These are phyloP conservation scores for Pseudophaeomoniella oleicola DNA, from an alignment of 2,329 filamentous ascomycete species.

Conservation along the genomic window DNA sequence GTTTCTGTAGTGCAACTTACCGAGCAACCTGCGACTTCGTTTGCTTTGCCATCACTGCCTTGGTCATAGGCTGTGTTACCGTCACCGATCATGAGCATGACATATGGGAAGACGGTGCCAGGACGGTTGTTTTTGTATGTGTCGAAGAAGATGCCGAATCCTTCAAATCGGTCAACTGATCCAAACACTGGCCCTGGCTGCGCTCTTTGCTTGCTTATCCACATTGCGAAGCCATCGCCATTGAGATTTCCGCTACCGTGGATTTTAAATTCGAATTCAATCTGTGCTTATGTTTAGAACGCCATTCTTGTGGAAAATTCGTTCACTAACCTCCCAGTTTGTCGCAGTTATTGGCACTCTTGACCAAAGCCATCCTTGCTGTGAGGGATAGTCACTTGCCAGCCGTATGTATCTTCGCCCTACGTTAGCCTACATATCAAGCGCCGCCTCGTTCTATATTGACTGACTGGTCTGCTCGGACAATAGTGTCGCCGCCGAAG, in stretches of 20 bases:
- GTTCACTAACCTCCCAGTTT: conserved; percentile 80
- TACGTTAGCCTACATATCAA: conserved; percentile 12
- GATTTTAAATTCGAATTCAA: conserved; percentile 91
- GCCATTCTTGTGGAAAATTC: no score
- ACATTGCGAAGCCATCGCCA: conserved; percentile 94
- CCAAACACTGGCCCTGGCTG: conserved; percentile 76
- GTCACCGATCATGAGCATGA: conserved; percentile 97
- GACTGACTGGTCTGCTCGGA: conserved; percentile 50
- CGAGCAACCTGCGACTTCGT: conserved; percentile 88
- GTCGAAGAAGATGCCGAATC: conserved; percentile 88
- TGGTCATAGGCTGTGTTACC: conserved; percentile 83
- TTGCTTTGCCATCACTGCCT: conserved; percentile 82
- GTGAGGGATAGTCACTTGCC: conserved; percentile 77
- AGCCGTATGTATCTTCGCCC: conserved; percentile 69
- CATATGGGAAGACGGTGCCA: conserved; percentile 87
- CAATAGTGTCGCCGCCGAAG: conserved; percentile 88
- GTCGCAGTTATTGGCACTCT: conserved; percentile 89
- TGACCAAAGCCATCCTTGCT: conserved; percentile 87
- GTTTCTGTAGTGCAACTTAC: conserved; percentile 31
- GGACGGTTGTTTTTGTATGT: conserved; percentile 99
- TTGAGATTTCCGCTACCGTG: conserved; percentile 79
- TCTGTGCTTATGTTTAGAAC: conserved; percentile 25
- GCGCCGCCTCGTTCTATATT: background rate
- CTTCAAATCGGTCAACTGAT: conserved; percentile 75
- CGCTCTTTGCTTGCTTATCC: conserved; percentile 88